phyloP scores from a whole-genome alignment of 2,329 filamentous ascomycete species.

The Colletotrichum nymphaeae region DNA sequence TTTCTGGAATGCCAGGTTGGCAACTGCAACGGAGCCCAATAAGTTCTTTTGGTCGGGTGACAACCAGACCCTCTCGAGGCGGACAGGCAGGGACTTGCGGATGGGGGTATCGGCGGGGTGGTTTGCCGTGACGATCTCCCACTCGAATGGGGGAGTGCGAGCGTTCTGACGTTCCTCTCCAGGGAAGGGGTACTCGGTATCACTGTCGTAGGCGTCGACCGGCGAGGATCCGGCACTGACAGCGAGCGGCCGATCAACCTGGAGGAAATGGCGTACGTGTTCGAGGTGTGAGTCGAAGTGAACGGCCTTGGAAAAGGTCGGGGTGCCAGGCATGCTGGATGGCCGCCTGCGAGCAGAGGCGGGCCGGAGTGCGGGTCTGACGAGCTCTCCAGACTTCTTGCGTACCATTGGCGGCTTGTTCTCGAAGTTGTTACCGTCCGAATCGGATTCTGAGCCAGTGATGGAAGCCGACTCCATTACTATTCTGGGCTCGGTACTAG shows the following conservation, averaged over 20 bases:
- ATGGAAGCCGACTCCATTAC: conserved; percentile 60
- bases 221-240: conserved; percentile 96
- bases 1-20: conserved; percentile 92
- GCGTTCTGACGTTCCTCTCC: conserved; percentile 55
- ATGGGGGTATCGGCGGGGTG: conserved; percentile 65
- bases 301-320: conserved; percentile 95
- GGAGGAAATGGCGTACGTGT: conserved; percentile 94
- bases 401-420: conserved; percentile 91
- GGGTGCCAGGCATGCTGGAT: conserved; percentile 97
- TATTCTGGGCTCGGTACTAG: conserved; percentile 65
- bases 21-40: conserved; percentile 84
- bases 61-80: conserved; percentile 87
- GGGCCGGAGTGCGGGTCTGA: conserved; percentile 88
- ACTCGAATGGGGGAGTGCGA: conserved; percentile 73
- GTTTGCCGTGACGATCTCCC: conserved; percentile 88
- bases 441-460: conserved; percentile 71
- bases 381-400: conserved; percentile 98
- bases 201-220: conserved; percentile 87
- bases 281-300: conserved; percentile 98
- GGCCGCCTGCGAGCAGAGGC: conserved; percentile 80
- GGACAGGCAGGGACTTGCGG: conserved; percentile 75
- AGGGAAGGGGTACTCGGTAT: conserved; percentile 88
- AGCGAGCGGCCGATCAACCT: conserved; percentile 93
- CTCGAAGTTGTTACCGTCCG: conserved; percentile 63
- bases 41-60: conserved; percentile 89